Conservation (phyloP, 768 basidiomycete species). For the Pleurotus pulmonarius region DNA sequence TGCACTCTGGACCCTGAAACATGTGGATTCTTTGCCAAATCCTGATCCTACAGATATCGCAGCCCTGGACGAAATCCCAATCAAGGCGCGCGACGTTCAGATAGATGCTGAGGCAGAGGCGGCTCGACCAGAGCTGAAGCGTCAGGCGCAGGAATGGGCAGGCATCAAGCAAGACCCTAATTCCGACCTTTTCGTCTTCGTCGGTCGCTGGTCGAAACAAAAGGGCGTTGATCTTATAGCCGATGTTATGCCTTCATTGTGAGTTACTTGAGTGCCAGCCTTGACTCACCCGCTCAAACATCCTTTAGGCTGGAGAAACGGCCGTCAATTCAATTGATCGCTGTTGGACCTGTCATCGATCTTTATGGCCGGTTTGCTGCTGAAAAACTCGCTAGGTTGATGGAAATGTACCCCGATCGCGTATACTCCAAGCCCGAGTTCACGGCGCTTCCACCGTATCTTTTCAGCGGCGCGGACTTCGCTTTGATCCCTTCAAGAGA, state of each 20-base stretch:
- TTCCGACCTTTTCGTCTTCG: slow-evolving; percentile 91
- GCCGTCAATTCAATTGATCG: slow-evolving; percentile 79
- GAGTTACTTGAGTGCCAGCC: slow-evolving; percentile 26
- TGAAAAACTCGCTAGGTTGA: slow-evolving; percentile 86
- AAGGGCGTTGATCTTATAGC: slow-evolving; percentile 98
- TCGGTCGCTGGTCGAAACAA: slow-evolving; percentile 97
- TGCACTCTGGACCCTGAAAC: slow-evolving; percentile 92
- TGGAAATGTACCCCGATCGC: slow-evolving; percentile 93
- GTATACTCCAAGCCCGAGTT: slow-evolving; percentile 97
- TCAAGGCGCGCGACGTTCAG: slow-evolving; percentile 66
- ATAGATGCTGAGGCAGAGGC: slow-evolving; percentile 82
- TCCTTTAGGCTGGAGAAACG: slow-evolving; percentile 73
- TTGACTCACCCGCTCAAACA: slow-evolving; percentile 8
- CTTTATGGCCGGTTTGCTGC: slow-evolving; percentile 94
- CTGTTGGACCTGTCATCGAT: slow-evolving; percentile 93
- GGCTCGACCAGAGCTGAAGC: slow-evolving; percentile 86
- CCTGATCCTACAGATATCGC: slow-evolving; percentile 95
- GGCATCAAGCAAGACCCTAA: slow-evolving; percentile 87
- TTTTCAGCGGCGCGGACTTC: slow-evolving; percentile 95
- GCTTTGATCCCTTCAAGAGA: slow-evolving; percentile 94
- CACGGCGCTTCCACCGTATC: slow-evolving; percentile 86
- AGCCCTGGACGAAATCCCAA: slow-evolving; percentile 78
- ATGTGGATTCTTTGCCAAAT: slow-evolving; percentile 93
- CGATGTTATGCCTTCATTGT: slow-evolving; percentile 90
- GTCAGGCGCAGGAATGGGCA: slow-evolving; percentile 95